phyloP scores from a whole-genome alignment of 1,284 basidiomycete species.

The Pascua sp. region DNA sequence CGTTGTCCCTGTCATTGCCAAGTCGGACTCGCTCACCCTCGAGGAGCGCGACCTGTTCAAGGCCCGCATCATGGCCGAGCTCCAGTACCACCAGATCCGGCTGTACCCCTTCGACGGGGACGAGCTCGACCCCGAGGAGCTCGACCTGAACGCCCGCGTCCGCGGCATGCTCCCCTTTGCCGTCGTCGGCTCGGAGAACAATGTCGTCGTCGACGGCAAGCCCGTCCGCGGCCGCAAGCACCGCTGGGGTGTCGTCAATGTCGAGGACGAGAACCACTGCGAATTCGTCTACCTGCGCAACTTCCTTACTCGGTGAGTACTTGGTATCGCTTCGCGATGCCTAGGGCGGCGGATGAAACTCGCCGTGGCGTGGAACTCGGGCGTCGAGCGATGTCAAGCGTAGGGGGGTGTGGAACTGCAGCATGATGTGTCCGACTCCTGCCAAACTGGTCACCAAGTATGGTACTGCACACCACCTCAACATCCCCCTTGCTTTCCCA shows the following conservation, averaged over 20 bases:
- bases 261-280: slow-evolving; percentile 94
- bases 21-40: slow-evolving; percentile 90
- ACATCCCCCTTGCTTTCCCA: no score
- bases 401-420: no score
- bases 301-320: slow-evolving; percentile 67
- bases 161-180: slow-evolving; percentile 95
- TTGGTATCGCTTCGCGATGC: no score
- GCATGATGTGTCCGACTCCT: no score
- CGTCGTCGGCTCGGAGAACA: slow-evolving; percentile 90
- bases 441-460: no score
- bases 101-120: slow-evolving; percentile 97
- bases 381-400: no score
- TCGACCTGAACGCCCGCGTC: slow-evolving; percentile 85
- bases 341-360: no score
- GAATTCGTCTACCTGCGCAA: slow-evolving; percentile 96
- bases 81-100: slow-evolving; percentile 88
- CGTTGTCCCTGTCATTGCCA: slow-evolving; percentile 97
- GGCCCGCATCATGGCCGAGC: slow-evolving; percentile 88
- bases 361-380: no score
- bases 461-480: no score
- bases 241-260: slow-evolving; percentile 96
- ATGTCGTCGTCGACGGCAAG: slow-evolving; percentile 92
- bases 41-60: slow-evolving; percentile 94
- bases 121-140: slow-evolving; percentile 82
- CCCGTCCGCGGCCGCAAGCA: slow-evolving; percentile 93